A percentile compares a stretch with the other conserved stretches of the same genome.
These are phyloP conservation scores for Leccinum longicurvipes DNA, from an alignment of 768 basidiomycete genomes.

Conservation along the genomic window DNA sequence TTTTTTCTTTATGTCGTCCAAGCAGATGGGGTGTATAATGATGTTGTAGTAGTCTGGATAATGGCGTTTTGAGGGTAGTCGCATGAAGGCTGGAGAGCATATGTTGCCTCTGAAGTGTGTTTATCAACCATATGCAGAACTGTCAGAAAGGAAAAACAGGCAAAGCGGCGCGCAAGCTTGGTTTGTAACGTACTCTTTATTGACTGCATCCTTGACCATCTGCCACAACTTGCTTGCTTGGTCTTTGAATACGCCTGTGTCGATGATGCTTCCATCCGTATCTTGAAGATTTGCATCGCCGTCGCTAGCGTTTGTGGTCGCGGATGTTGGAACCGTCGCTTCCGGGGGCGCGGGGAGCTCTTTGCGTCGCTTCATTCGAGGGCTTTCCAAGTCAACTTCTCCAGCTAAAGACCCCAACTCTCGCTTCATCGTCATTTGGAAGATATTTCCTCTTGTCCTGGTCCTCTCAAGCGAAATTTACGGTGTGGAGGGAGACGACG, in stretches of 20 bases:
- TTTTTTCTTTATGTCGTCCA: conserved; percentile 85
- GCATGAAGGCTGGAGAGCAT: conserved; percentile 64
- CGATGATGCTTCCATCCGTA: conserved; percentile 23
- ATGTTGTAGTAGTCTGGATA: conserved; percentile 86
- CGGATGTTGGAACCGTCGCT: conserved; percentile 36
- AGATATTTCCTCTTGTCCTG: conserved; percentile 8
- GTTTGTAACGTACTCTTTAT: conserved; percentile 79
- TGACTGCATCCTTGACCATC: conserved; percentile 75
- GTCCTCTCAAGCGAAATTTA: conserved; percentile 27
- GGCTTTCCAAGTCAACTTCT: conserved; percentile 41
- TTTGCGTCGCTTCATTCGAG: conserved; percentile 51
- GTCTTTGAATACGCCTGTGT: conserved; percentile 47
- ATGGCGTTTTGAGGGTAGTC: conserved; percentile 63
- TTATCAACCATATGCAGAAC: conserved; percentile 29
- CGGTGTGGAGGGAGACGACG: conserved; percentile 27
- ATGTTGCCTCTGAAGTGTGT: conserved; percentile 53
- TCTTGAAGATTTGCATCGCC: conserved; percentile 18
- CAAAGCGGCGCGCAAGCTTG: conserved; percentile 35
- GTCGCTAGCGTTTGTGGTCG: conserved; percentile 30
- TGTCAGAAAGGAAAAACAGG: conserved; percentile 44
- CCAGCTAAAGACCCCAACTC: conserved; percentile 41
- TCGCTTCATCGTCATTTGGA: conserved; percentile 47
- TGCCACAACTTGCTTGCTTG: conserved; percentile 73
- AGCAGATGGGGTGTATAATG: conserved; percentile 79
- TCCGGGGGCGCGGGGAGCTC: conserved; percentile 39